Conservation (phyloP, 1,139 yeast species). For the Suhomyces ambrosiae region DNA sequence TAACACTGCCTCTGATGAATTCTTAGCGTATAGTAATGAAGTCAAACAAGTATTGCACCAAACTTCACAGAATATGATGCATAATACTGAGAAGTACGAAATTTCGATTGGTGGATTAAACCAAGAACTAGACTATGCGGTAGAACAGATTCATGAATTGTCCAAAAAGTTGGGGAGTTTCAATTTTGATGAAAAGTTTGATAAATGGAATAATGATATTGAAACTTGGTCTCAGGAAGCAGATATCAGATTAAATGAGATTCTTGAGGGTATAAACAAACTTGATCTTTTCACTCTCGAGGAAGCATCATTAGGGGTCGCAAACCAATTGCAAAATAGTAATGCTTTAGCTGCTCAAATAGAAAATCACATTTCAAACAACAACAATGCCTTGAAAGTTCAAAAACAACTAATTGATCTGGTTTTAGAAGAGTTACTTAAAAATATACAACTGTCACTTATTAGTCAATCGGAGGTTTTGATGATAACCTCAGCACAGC, state of each 20-base stretch:
- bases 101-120: background rate
- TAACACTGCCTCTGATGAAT: background rate
- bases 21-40: background rate
- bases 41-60: background rate
- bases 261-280: slow-evolving; percentile 1
- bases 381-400: slow-evolving; percentile 1
- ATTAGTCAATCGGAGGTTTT: slow-evolving; percentile 12
- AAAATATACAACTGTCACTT: slow-evolving; percentile 11
- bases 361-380: slow-evolving; percentile 1
- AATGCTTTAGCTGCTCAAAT: slow-evolving; percentile 1
- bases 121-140: background rate
- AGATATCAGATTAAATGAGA: slow-evolving; percentile 1
- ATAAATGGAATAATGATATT: background rate
- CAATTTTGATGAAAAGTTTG: background rate
- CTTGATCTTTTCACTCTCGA: slow-evolving; percentile 7
- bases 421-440: slow-evolving; percentile 19
- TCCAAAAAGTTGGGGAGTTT: background rate
- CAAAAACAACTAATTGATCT: slow-evolving; percentile 8
- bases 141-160: background rate
- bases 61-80: background rate
- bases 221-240: background rate
- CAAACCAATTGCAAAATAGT: background rate
- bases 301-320: background rate
- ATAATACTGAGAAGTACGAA: background rate
- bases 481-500: slow-evolving; percentile 14